A percentile compares a stretch with the other conserved stretches of the same genome.
Conservation (phyloP, 345 rosid genomes). For the Hibiscus tridactylites region DNA sequence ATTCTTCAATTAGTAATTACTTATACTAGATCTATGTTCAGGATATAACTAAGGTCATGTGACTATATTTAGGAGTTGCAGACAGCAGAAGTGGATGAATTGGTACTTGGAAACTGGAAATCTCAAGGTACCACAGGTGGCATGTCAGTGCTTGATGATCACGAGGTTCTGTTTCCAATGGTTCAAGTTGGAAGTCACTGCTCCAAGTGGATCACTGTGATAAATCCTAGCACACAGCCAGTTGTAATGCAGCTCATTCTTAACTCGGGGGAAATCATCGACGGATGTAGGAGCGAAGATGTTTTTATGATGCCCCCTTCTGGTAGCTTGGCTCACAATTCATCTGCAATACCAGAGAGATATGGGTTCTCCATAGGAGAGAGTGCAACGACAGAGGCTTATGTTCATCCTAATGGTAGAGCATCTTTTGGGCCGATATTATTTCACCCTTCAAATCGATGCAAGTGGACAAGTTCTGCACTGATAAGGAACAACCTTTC, state of each 20-base stretch:
- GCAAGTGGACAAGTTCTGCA: conserved; percentile 66
- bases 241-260: conserved; percentile 70
- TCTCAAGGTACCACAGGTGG: conserved; percentile 39
- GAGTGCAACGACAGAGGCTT: conserved; percentile 41
- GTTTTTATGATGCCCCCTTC: conserved; percentile 22
- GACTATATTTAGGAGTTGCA: conserved; percentile 29
- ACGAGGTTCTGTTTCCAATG: conserved; percentile 39
- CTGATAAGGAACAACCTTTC: conserved; percentile 62
- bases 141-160: conserved; percentile 50
- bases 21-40: neutral
- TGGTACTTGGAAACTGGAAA: conserved; percentile 52
- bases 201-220: conserved; percentile 53
- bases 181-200: conserved; percentile 41
- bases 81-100: conserved; percentile 38
- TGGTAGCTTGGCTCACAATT: conserved; percentile 17
- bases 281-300: conserved; percentile 39
- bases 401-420: conserved; percentile 41
- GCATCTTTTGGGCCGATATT: conserved; percentile 57
- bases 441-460: conserved; percentile 55
- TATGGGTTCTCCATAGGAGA: conserved; percentile 52
- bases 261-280: conserved; percentile 48
- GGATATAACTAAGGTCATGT: conserved; percentile 8
- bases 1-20: neutral
- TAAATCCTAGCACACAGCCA: conserved; percentile 58
- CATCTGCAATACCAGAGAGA: conserved; percentile 15